Percentiles rank a stretch among this genome's conserved stretches.
phyloP scores from a whole-genome alignment of 495 filamentous ascomycete genomes.

The Neurospora sp. region DNA sequence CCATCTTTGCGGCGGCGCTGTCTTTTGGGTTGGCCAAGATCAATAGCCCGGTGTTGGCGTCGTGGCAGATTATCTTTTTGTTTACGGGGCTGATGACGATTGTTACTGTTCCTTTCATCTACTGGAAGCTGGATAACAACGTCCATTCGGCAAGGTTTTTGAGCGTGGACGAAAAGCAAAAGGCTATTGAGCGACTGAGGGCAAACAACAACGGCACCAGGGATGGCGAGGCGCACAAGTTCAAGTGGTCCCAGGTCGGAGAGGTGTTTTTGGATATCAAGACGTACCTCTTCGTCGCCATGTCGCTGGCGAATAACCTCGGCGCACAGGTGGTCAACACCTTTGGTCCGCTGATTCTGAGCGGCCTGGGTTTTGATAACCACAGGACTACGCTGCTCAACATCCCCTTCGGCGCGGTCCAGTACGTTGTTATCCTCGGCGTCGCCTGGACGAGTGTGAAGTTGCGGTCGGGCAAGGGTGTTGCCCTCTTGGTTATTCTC shows the following conservation, averaged over 20 bases:
- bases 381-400: conserved; percentile 53
- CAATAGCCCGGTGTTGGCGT: conserved; percentile 34
- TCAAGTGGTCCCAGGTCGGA: conserved; percentile 37
- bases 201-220: conserved; percentile 49
- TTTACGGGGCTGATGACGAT: conserved; percentile 50
- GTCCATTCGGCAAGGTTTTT: conserved; percentile 45
- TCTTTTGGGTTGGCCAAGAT: conserved; percentile 53
- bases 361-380: conserved; percentile 48
- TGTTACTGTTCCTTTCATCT: conserved; percentile 37
- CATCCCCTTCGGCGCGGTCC: conserved; percentile 51
- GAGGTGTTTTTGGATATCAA: conserved; percentile 36
- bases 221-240: conserved; percentile 12
- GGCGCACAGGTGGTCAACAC: conserved; percentile 50
- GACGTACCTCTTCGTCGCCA: conserved; percentile 37
- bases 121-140: conserved; percentile 42
- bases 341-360: conserved; percentile 52
- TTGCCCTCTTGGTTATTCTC: conserved; percentile 40
- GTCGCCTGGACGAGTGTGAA: conserved; percentile 44
- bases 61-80: conserved; percentile 61
- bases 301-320: conserved; percentile 50
- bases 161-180: conserved; percentile 34
- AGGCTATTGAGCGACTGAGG: conserved; percentile 34
- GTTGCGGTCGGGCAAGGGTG: conserved; percentile 34
- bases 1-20: conserved; percentile 51
- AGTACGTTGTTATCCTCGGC: conserved; percentile 44